Percentiles rank a stretch among this genome's conserved stretches.
These are phyloP conservation scores for Pyrrhoderma noxium DNA, from an alignment of 1,284 basidiomycete species.

Conservation along the genomic window DNA sequence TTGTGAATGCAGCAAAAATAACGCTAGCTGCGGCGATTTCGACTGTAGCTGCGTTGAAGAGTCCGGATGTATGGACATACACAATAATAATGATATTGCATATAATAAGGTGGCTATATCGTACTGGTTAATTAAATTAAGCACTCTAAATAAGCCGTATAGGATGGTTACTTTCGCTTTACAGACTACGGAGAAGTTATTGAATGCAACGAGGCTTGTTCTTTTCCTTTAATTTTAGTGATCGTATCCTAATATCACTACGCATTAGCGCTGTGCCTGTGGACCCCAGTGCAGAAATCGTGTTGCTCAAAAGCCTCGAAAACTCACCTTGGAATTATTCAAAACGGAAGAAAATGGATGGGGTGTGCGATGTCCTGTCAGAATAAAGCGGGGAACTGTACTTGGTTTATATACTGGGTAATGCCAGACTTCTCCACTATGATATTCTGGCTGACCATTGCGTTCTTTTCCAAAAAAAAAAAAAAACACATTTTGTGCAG, in stretches of 20 bases:
- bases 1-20: slow-evolving; percentile 1
- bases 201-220: slow-evolving; percentile 50
- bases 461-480: neutral
- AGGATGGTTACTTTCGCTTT: slow-evolving; percentile 35
- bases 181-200: slow-evolving; percentile 42
- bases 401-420: slow-evolving; percentile 60
- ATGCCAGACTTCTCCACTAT: no score
- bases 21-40: neutral
- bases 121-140: neutral
- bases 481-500: neutral
- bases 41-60: slow-evolving; percentile 6
- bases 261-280: slow-evolving; percentile 38
- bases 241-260: neutral
- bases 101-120: slow-evolving; percentile 4
- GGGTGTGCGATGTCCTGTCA: slow-evolving; percentile 40
- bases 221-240: neutral
- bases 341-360: slow-evolving; percentile 47
- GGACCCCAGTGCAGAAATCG: slow-evolving; percentile 41
- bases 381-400: slow-evolving; percentile 44
- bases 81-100: neutral
- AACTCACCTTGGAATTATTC: slow-evolving; percentile 46
- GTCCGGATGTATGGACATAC: slow-evolving; percentile 4
- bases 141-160: neutral
- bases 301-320: slow-evolving; percentile 44
- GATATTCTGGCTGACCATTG: no score